Conservation (phyloP, 2,329 filamentous ascomycete species). For the Sporothrix sp. region DNA sequence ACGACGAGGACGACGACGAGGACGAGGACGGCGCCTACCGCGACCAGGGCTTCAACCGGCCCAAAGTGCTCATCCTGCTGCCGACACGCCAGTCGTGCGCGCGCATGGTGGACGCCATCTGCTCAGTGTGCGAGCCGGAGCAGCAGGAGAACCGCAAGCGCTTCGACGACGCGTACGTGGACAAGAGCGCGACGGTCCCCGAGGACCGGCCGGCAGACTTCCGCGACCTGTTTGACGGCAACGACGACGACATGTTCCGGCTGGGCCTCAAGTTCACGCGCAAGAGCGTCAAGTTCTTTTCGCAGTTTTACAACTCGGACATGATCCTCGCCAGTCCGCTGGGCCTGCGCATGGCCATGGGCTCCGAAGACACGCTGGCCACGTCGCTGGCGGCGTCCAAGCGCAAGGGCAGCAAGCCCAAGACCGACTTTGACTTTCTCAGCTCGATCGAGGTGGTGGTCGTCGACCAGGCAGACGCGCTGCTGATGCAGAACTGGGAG, state of each 20-base stretch:
- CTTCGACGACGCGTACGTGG: constrained; percentile 74
- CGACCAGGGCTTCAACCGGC: constrained; percentile 91
- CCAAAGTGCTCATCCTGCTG: constrained; percentile 83
- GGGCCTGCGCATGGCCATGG: constrained; percentile 82
- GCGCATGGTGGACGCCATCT: constrained; percentile 66
- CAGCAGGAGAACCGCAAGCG: constrained; percentile 93
- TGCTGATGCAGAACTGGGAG: constrained; percentile 98
- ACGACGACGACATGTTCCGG: constrained; percentile 95
- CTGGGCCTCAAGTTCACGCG: constrained; percentile 94
- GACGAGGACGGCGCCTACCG: constrained; percentile 62
- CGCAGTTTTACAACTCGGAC: constrained; percentile 92
- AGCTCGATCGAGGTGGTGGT: constrained; percentile 87
- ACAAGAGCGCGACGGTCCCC: constrained; percentile 42
- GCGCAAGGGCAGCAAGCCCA: constrained; percentile 29
- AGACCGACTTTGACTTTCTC: constrained; percentile 77
- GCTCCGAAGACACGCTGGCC: constrained; percentile 51
- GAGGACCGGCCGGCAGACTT: constrained; percentile 74
- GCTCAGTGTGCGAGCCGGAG: constrained; percentile 66
- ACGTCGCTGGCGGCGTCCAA: constrained; percentile 37
- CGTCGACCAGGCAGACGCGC: constrained; percentile 83
- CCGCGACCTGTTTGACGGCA: constrained; percentile 79
- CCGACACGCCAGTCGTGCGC: constrained; percentile 83
- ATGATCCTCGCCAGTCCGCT: constrained; percentile 87
- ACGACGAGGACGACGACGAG: constrained; percentile 43
- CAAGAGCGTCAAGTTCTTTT: constrained; percentile 90